A percentile compares a stretch with the other conserved stretches of the same genome.
These are phyloP conservation scores for Condylostoma magnum DNA, from an alignment of 169 alveolate genomes.

Conservation along the genomic window DNA sequence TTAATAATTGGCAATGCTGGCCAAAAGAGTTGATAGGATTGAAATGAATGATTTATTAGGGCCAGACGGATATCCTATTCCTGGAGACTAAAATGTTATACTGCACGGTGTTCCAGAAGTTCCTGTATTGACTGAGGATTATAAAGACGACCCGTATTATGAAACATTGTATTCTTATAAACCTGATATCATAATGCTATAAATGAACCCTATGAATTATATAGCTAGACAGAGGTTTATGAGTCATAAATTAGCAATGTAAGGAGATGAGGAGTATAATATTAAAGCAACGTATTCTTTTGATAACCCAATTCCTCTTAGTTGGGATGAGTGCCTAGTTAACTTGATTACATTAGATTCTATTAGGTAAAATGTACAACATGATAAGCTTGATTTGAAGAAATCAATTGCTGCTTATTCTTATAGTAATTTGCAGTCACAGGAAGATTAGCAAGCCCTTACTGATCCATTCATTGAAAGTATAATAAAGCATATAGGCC, in stretches of 20 bases:
- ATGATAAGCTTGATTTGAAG: conserved; percentile 59
- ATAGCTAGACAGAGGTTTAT: conserved; percentile 56
- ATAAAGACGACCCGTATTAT: background rate
- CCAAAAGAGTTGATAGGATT: conserved; percentile 6
- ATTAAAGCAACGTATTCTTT: conserved; percentile 41
- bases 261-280: conserved; percentile 74
- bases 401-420: conserved; percentile 63
- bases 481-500: conserved; percentile 64
- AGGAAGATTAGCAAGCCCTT: conserved; percentile 41
- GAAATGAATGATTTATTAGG: conserved; percentile 34
- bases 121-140: background rate
- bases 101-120: conserved; percentile 12
- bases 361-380: conserved; percentile 58
- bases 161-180: background rate
- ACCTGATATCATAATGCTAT: conserved; percentile 15
- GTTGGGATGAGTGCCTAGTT: conserved; percentile 81
- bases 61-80: conserved; percentile 19
- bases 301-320: conserved; percentile 56
- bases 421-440: conserved; percentile 58
- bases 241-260: conserved; percentile 69
- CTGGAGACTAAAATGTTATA: background rate
- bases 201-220: conserved; percentile 40
- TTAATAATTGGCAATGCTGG: background rate
- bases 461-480: conserved; percentile 59
- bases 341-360: conserved; percentile 65